Percentiles rank a stretch among this genome's conserved stretches.
phyloP scores from a whole-genome alignment of 2,329 filamentous ascomycete species.

The Canariomyces notabilis region DNA sequence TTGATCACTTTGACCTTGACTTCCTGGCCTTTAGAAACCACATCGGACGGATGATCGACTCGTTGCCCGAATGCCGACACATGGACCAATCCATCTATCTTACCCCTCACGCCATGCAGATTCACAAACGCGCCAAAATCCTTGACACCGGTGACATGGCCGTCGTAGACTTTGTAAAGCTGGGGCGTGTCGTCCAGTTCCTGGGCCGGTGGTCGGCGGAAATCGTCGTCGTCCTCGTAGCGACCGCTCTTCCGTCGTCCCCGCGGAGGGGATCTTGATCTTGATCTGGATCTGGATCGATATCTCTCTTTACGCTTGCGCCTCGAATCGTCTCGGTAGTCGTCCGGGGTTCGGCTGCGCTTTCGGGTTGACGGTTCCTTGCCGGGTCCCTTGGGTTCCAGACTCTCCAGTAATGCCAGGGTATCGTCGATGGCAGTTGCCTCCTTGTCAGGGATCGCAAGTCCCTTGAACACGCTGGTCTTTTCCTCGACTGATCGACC shows the following conservation, averaged over 20 bases:
- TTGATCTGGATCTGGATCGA: slow-evolving; percentile 39
- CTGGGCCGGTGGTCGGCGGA: slow-evolving; percentile 51
- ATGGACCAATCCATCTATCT: slow-evolving; percentile 89
- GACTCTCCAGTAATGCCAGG: slow-evolving; percentile 79
- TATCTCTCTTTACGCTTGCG: slow-evolving; percentile 45
- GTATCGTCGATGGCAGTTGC: slow-evolving; percentile 83
- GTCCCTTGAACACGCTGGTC: slow-evolving; percentile 81
- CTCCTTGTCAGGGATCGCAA: slow-evolving; percentile 78
- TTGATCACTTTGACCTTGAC: slow-evolving; percentile 93
- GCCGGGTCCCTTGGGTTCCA: slow-evolving; percentile 59
- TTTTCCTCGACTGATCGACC: slow-evolving; percentile 60
- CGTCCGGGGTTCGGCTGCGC: slow-evolving; percentile 30
- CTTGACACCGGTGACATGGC: slow-evolving; percentile 85
- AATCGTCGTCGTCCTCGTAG: slow-evolving; percentile 31
- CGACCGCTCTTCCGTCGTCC: slow-evolving; percentile 38
- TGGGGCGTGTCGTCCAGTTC: slow-evolving; percentile 79
- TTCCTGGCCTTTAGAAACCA: slow-evolving; percentile 72
- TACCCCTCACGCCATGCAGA: slow-evolving; percentile 77
- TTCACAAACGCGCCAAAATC: slow-evolving; percentile 97
- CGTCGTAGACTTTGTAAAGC: slow-evolving; percentile 83
- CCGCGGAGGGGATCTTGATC: slow-evolving; percentile 33
- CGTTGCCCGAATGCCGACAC: slow-evolving; percentile 85
- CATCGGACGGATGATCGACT: slow-evolving; percentile 86
- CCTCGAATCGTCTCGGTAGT: slow-evolving; percentile 20
- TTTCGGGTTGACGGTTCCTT: slow-evolving; percentile 32